Conservation (phyloP, 345 rosid species). For the Eucalyptus fibrosa region DNA sequence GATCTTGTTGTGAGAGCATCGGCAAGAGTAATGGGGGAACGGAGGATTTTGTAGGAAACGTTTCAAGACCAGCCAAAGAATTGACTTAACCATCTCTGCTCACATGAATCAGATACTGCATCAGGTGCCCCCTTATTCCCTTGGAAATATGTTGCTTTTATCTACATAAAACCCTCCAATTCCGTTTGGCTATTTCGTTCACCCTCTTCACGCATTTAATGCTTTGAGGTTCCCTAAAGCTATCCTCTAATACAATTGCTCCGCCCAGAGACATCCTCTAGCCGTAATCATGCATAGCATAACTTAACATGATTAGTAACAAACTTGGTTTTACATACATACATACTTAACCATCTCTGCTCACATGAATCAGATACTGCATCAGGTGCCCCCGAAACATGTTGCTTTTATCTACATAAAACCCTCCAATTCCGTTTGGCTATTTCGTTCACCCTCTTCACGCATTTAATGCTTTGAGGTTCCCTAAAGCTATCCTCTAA, state of each 20-base stretch:
- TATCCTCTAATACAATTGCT: too few relatives aligned
- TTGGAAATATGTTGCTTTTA: background rate
- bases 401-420: background rate
- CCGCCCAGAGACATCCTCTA: too few relatives aligned
- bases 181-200: conserved; percentile 13
- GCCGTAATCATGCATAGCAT: too few relatives aligned
- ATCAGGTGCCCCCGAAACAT: conserved; percentile 31
- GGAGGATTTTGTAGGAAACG: conserved; percentile 55
- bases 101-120: background rate
- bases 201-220: conserved; percentile 26
- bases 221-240: too few relatives aligned
- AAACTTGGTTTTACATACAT: too few relatives aligned
- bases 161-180: conserved; percentile 34
- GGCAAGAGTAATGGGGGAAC: conserved; percentile 43
- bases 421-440: too few relatives aligned
- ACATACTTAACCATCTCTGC: conserved; percentile 12
- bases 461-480: too few relatives aligned
- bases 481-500: conserved; percentile 13
- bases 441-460: too few relatives aligned
- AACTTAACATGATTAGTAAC: too few relatives aligned
- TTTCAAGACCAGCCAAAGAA: conserved; percentile 21
- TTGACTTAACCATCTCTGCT: conserved; percentile 23
- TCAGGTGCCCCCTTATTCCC: conserved; percentile 26
- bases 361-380: conserved; percentile 30
- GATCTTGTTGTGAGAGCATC: conserved; percentile 10